Base-by-base conservation (phyloP, 2,329 filamentous ascomycete species). In the Cercospora sp. region DNA sequence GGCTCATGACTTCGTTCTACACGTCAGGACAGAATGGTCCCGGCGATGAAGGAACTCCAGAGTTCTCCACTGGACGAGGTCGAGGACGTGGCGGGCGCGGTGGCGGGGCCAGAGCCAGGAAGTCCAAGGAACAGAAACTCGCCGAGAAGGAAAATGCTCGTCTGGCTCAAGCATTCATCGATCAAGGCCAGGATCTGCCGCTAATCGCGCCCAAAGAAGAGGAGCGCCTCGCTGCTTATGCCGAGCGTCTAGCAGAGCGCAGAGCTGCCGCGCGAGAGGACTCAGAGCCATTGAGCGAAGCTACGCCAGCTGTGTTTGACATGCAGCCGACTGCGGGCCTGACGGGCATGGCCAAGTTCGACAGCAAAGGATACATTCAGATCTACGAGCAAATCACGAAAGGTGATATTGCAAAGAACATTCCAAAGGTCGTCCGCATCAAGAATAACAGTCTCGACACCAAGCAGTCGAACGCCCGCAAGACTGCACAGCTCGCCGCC, bases 351-450 rank as follows among this genome's bases (percentile, higher is more conserved):
- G 77, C 76, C 36, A 75, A 73, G 57, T 77, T 76, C 61, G 77
- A 77, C 31, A 76, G 73, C 68, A 80, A 80, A 70, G 93, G 92
- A 18, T 99, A 96, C 82, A 93, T 96, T 76, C 94, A 96, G 79
- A 94, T 99, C 67, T 97, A 97, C 79, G 94, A 97, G 76, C 93
- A 97, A 79, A 98, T 98, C 72, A 96, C 93, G 90, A 91, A 94
- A 72, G 48, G 48, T 33, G 95, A 99, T 76, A 89, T 99, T 75
- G 92, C 94, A 2, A 89, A 93, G 69, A 97, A 97, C 78, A 91
- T 97, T 69, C 92, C 91, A 76, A 98, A 97, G 82, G 92, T 96
- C 0, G 93, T 89, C 78, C 92, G 95, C 73, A 86, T 97, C 78
- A 96, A 96, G 65, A 88, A 90, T 65, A 90, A 93, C 73, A 97